Evolutionary conservation across 2,329 filamentous ascomycete genomes (phyloP), one percentile per base, ranked within the genome.

Genomic region (Pezicula rhizophila): DNA sequence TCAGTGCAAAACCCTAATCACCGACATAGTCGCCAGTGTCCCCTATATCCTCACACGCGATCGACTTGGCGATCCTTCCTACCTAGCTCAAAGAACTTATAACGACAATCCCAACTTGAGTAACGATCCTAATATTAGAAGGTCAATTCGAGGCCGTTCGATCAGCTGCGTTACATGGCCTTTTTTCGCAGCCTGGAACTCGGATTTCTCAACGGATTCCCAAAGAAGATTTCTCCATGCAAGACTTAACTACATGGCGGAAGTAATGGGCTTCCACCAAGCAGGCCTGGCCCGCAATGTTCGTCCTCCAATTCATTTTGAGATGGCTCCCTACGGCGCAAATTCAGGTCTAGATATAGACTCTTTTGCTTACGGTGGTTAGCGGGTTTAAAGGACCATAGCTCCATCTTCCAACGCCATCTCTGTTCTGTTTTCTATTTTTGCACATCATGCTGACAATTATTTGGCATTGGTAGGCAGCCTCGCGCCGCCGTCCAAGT

Each of bases 11-110:
- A 72, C 76, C 25, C 70, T 70, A 44, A 79, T 82, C 54, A 71
- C 74, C 7, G 79, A 82, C 49, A 74, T 82, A 31, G 70, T 83
- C 47, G 76, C 79, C 2, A 78, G 75, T 5, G 73, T 82, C 17
- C 80, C 80, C 2, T 83, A 76, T 56, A 74, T 80, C 56, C 69
- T 84, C 3, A 78, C 78, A 33, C 81, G 78, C 77, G 78, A 71
- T n/a, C 71, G 70, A 48, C 68, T 61, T 41, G 40, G 51, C 37
- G 39, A 43, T n/a, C 57, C 74, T 14, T 23, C 23, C 23, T 23
- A 23, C 23, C 55, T 57, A 44, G 46, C 46, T 5, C 56, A 55
- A 33, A 44, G 39, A 2, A 67, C 2, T 79, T 75, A 54, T 35
- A 64, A 65, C 11, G 52, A 52, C n/a, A 43, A 34, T 6, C 42